Conservation (phyloP, 768 basidiomycete species). For the Boletus reticulatus region DNA sequence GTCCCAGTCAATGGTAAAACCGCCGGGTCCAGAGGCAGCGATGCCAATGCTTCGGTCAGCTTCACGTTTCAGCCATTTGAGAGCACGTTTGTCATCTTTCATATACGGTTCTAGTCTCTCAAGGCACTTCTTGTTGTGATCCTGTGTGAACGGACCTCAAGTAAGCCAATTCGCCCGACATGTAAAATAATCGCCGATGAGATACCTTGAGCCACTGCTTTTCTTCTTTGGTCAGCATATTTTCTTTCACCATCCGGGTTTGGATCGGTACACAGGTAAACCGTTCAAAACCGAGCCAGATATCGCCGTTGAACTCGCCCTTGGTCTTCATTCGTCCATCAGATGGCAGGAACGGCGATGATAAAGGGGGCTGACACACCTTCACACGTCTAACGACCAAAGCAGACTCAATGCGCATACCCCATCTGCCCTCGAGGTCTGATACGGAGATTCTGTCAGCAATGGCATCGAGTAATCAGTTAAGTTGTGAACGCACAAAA, state of each 20-base stretch:
- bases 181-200: conserved; percentile 17
- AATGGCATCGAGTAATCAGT: conserved; percentile 12
- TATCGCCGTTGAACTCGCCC: conserved; percentile 65
- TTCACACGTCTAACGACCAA: conserved; percentile 67
- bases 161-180: background rate
- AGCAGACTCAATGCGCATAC: conserved; percentile 91
- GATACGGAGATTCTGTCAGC: conserved; percentile 17
- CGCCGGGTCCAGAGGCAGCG: conserved; percentile 59
- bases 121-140: conserved; percentile 76
- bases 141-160: conserved; percentile 39
- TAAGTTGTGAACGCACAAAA: conserved; percentile 58
- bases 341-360: background rate
- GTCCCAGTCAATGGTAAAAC: conserved; percentile 79
- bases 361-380: conserved; percentile 19
- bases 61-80: conserved; percentile 79
- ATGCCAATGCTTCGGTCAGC: conserved; percentile 74
- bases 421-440: conserved; percentile 81
- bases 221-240: conserved; percentile 83
- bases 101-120: conserved; percentile 63
- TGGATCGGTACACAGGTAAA: conserved; percentile 94
- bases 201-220: conserved; percentile 78
- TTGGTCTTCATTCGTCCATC: conserved; percentile 50
- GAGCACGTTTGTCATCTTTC: conserved; percentile 75
- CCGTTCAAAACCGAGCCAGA: conserved; percentile 90
- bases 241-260: conserved; percentile 82